Evolutionary conservation across 1,284 basidiomycete species (phyloP).

Genomic region (Cutaneotrichosporon mucoides): DNA sequence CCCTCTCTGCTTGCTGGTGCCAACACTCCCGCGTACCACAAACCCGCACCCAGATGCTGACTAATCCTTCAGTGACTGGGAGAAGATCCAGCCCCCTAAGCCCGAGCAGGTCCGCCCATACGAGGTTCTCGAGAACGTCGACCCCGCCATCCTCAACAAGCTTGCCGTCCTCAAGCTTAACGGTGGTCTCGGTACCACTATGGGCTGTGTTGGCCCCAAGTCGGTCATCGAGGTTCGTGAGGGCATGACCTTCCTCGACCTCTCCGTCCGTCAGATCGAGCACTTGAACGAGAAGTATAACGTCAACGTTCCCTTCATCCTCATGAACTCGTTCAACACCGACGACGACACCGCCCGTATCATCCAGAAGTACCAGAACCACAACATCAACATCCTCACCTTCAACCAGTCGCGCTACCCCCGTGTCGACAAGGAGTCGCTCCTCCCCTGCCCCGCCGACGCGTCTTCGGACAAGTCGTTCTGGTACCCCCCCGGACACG

Average conservation of each 20-base stretch:
- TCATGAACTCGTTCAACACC: conserved; percentile 99
- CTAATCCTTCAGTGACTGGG: conserved; percentile 74
- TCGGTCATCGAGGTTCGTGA: conserved; percentile 88
- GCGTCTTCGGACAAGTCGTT: conserved; percentile 89
- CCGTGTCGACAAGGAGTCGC: conserved; percentile 90
- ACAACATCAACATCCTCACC: conserved; percentile 89
- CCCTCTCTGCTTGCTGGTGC: too few relatives aligned
- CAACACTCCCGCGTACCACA: too few relatives aligned
- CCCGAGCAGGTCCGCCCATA: conserved; percentile 91
- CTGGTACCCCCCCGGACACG: conserved; percentile 99
- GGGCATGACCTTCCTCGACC: conserved; percentile 98
- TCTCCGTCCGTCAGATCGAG: conserved; percentile 96
- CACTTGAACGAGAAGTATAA: conserved; percentile 60
- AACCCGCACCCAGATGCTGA: too few relatives aligned
- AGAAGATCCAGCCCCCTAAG: conserved; percentile 91
- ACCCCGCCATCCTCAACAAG: conserved; percentile 76
- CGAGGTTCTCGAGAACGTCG: conserved; percentile 62
- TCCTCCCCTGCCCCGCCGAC: conserved; percentile 81
- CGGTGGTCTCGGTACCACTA: conserved; percentile 80
- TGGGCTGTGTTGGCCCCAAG: conserved; percentile 59
- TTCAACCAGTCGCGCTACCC: conserved; percentile 97
- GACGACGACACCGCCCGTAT: conserved; percentile 95
- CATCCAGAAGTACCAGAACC: conserved; percentile 99
- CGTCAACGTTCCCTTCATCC: conserved; percentile 89
- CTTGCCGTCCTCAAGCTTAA: conserved; percentile 99